Evolutionary conservation across 495 filamentous ascomycete genomes (phyloP), one percentile per base, ranked within the genome.

Genomic region (Usnea hakonensis): DNA sequence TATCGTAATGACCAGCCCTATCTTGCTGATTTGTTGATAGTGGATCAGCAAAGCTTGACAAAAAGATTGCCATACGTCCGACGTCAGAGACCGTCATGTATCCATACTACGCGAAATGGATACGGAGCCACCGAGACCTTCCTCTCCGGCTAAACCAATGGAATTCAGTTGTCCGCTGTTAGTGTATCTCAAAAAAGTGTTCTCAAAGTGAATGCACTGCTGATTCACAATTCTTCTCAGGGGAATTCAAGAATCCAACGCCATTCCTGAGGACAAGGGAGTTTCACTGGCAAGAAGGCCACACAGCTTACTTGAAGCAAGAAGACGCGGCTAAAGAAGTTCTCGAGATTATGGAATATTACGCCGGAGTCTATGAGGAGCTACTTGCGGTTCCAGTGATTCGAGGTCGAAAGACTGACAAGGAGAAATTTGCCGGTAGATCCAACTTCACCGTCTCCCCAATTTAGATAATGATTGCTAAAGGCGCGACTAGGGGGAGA

Each of bases 281-380:
- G 72, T 98, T 98, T 75, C 77, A 96, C 52, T 98, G 94, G 94
- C 95, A 98, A 72, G 94, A 98, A 75, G 95, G 94, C 36, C 94
- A 98, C 77, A 98, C 94, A 9, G 94, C 94, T 14, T 92, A 97
- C 75, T 72, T 97, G 62, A 93, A 86, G 9, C 80, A 91, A 69
- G 77, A 86, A 58, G 79, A 79, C 53, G 92, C 94, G 38, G 85
- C 81, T 21, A 80, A 88, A 69, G 94, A 98, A 72, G 94, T 98
- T 14, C 70, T 90, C 60, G 80, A 95, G 72, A 97, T 98, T 60
- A 83, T 98, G n/a, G 92, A 97, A 71, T 83, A 85, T 60, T 98
- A 98, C 69, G 86, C 90, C 32, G 85, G 83, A 58, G 83, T 97
- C 60, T 98, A 97, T 75, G 85, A 93, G 69, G 84, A 98, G 64